A percentile compares a stretch with the other conserved stretches of the same genome.
phyloP scores from a whole-genome alignment of 164 flowering plant genomes.

The Protea cynaroides region DNA sequence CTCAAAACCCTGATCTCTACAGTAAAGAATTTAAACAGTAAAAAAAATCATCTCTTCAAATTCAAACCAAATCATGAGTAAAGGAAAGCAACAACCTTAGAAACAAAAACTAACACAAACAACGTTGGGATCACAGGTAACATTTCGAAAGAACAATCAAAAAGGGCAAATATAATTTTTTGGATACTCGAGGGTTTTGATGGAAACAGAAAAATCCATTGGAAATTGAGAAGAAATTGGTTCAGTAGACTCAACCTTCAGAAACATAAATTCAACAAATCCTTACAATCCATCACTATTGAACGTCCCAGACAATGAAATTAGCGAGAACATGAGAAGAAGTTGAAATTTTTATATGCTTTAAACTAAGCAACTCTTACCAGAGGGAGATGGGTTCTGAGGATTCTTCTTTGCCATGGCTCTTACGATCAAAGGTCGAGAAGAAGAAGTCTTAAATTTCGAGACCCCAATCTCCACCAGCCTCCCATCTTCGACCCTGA shows the following conservation, averaged over 20 bases:
- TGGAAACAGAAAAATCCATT: background rate
- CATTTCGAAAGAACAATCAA: too few relatives aligned
- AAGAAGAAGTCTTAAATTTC: conserved; percentile 4
- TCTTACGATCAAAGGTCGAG: conserved; percentile 14
- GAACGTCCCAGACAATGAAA: background rate
- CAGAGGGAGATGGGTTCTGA: conserved; percentile 17
- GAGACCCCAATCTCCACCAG: conserved; percentile 11
- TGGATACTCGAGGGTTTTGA: too few relatives aligned
- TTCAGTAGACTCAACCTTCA: background rate
- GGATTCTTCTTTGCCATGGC: conserved; percentile 27
- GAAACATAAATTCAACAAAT: background rate
- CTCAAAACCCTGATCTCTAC: too few relatives aligned
- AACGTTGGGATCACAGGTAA: too few relatives aligned
- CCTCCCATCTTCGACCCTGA: conserved; percentile 10
- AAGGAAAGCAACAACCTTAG: too few relatives aligned
- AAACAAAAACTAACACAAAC: too few relatives aligned
- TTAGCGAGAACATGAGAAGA: background rate
- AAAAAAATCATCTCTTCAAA: too few relatives aligned
- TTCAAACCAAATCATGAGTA: too few relatives aligned
- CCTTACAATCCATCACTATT: background rate
- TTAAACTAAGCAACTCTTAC: conserved; percentile 1
- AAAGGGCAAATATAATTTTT: too few relatives aligned
- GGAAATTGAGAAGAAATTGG: background rate
- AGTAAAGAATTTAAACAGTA: too few relatives aligned
- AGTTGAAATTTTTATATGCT: background rate